Percentiles rank a stretch among this genome's conserved stretches.
Conservation (phyloP, 306 rosid species). For the Echinosophora koreensis region DNA sequence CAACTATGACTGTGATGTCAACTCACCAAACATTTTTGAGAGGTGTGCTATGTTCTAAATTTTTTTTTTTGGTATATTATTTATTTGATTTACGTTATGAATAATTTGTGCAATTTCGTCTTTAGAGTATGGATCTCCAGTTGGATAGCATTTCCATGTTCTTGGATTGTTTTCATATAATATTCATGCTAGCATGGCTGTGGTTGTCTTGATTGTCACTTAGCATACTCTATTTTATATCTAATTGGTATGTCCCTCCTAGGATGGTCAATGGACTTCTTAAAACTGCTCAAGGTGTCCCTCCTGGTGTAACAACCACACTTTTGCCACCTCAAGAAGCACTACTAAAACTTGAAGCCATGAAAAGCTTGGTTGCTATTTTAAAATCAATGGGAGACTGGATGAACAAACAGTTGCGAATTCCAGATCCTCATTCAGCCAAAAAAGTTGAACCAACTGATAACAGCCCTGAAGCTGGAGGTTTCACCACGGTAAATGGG, state of each 20-base stretch:
- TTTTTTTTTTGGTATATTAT: slow-evolving; percentile 24
- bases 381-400: slow-evolving; percentile 93
- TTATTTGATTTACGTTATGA: slow-evolving; percentile 36
- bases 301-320: slow-evolving; percentile 90
- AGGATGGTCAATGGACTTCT: slow-evolving; percentile 99
- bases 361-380: slow-evolving; percentile 89
- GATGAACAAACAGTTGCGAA: slow-evolving; percentile 93
- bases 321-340: slow-evolving; percentile 94
- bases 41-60: slow-evolving; percentile 67
- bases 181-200: slow-evolving; percentile 22
- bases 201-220: slow-evolving; percentile 38
- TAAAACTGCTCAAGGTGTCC: slow-evolving; percentile 99
- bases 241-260: slow-evolving; percentile 47
- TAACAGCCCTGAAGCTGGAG: slow-evolving; percentile 60
- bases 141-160: slow-evolving; percentile 25
- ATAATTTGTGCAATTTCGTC: slow-evolving; percentile 25
- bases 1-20: slow-evolving; percentile 99
- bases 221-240: slow-evolving; percentile 41
- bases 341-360: slow-evolving; percentile 90
- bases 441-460: slow-evolving; percentile 71
- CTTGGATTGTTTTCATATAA: slow-evolving; percentile 18
- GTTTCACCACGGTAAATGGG: slow-evolving; percentile 72
- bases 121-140: slow-evolving; percentile 39
- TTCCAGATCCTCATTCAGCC: slow-evolving; percentile 81
- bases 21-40: slow-evolving; percentile 98